Base-by-base conservation (phyloP, 2,329 filamentous ascomycete species). In the Aspergillus clavatus region DNA sequence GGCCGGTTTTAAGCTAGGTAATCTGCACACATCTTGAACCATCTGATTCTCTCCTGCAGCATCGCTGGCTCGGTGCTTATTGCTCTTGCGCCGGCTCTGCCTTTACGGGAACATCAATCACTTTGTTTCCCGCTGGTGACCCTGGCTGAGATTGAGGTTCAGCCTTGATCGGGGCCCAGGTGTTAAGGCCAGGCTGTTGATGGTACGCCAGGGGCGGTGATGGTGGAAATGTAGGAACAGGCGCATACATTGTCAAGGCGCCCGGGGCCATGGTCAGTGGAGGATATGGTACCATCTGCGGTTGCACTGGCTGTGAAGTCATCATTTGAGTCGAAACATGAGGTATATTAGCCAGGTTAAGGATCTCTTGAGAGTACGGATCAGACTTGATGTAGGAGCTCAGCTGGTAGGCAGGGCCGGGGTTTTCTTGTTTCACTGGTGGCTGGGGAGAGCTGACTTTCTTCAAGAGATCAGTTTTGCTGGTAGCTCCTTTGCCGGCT, bases 321-420 rank as follows among this genome's bases (percentile, higher is more conserved):
- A 55, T 45, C 14, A 46, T 27, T 10, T 42, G 44, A 4, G 47
- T 31, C 2, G 28, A 23, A 7, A 48, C 42, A 7, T 39, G 35
- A 4, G 54, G 51, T 10, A 53, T 47, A 39, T 48, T 48, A 4
- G 43, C 49, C 31, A 55, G 33, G 8, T 38, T 40, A 1, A 45
- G 14, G 27, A 50, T 38, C 1, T 21, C 37, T 16, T 51, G 53
- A 3, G 6, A 31, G 21, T 51, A 51, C 4, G 50, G 43, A 8
- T 65, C 61, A 21, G 42, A 11, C 37, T 63, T 65, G 21, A 61
- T 45, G 14, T 56, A 58, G 1, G 56, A 29, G n/a, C 42, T 50
- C 8, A 37, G 16, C 7, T 53, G 44, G 38, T 50, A 43, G 2
- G 42, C 11, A 8, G 40, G 16, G 4, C 28, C 27, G 11, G 14